Base-by-base conservation (phyloP, 2,329 filamentous ascomycete species). In the Plenodomus lindquistii region DNA sequence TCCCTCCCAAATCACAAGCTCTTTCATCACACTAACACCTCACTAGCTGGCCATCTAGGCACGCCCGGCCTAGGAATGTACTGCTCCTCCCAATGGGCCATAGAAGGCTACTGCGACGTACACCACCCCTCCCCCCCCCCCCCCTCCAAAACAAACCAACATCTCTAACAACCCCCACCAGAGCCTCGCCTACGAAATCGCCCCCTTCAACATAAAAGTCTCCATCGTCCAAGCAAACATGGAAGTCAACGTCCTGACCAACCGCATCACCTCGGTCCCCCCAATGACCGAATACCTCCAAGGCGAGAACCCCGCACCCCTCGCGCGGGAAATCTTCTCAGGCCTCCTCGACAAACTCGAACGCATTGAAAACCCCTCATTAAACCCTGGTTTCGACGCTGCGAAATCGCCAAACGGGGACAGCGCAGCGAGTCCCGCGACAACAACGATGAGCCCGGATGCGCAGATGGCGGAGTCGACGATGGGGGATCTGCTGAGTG, bases 221-320 rank as follows among this genome's bases (percentile, higher is more conserved):
- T 97, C 91, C 35, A 92, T 97, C 59, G 87, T 99, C 37, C 93
- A 99, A 77, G 91, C 92, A 20, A 95, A 91, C 73, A 91, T 96
- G 75, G 93, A 97, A 76, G 89, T 96, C 53, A 85, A 88, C 56
- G 85, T 91, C 24, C 80, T 97, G 48, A 94, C 90, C 21, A 96
- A 96, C 74, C 86, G 87, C 46, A 88, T 97, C 62, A 88, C 86
- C 40, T 90, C 93, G 59, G 88, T 89, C 2, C 92, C 93, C 4
- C 85, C 86, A 29, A 82, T 96, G 66, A 80, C 81, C 1, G 84
- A 84, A 52, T 88, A 88, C 63, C 82, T 87, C 7, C 83, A 83
- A 49, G 81, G 85, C 46, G 81, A 82, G 55, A 91, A 90, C 54
- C 85, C 85, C 2, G 91, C 90, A 2, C 91, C 92, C 1, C 85